Base-by-base conservation (phyloP, 768 basidiomycete genomes). In the Macrocybe gigantea region DNA sequence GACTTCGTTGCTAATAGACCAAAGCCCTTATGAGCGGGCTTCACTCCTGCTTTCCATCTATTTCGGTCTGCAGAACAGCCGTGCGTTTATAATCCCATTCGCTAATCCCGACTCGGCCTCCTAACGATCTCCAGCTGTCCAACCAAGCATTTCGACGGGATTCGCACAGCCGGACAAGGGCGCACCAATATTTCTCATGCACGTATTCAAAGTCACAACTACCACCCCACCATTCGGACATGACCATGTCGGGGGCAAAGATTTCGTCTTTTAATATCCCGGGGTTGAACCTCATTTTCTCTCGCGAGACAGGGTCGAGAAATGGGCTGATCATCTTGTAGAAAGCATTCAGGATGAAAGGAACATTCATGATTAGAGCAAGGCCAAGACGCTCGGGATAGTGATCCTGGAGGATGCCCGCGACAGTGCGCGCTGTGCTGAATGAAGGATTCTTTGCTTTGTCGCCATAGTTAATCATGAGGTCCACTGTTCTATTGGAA, bases 331-430 rank as follows among this genome's bases (percentile, higher is more conserved):
- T 82, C 54, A 90, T 63, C 54, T 84, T 88, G 72, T 80, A 85
- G 66, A 92, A 91, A 0, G 79, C 72, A 47, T 78, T 79, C 44
- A 92, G 60, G 43, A 89, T 60, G 69, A 81, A 92, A 3, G 92
- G 91, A n/a, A 93, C 74, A 56, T 93, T 88, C 49, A 84, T 72
- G 57, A 92, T 79, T 38, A 90, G 64, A 1, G 89, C 78, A 9
- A 71, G 60, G 22, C 88, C 90, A 33, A 95, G 80, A 3, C 93
- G 81, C 62, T 95, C 93, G 0, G 90, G 90, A 56, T 91, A 93
- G 60, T 93, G 88, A 15, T 80, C 76, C 57, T 91, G 89, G 10
- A 91, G 71, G 55, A 89, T 85, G 61, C 73, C 64, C 45, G 85
- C 72, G 9, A 80, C 75, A 6, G 74, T 56, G 5, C 72, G 66